Evolutionary conservation across 1,284 basidiomycete species (phyloP).

Genomic region (Cystobasidium slooffiae): DNA sequence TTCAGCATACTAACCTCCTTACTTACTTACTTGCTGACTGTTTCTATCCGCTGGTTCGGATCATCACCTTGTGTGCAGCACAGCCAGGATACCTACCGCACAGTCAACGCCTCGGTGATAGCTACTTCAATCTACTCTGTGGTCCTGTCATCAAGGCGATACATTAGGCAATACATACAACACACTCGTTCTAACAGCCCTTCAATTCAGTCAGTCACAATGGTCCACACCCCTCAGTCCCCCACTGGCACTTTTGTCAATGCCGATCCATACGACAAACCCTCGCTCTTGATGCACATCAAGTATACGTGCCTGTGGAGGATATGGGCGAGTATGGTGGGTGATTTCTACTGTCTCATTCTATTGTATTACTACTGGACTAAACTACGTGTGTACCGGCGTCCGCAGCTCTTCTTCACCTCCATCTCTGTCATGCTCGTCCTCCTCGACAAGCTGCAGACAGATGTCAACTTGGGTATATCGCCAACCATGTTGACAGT

Average conservation of each 20-base stretch:
- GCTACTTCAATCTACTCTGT: too few relatives aligned
- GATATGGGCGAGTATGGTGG: slow-evolving; percentile 37
- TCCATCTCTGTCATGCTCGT: slow-evolving; percentile 28
- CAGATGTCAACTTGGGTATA: slow-evolving; percentile 29
- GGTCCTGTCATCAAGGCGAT: too few relatives aligned
- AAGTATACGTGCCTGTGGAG: slow-evolving; percentile 35
- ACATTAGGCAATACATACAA: too few relatives aligned
- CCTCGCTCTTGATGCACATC: slow-evolving; percentile 22
- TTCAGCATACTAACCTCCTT: too few relatives aligned
- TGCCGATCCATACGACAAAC: slow-evolving; percentile 28
- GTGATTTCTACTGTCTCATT: background rate
- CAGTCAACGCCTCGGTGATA: too few relatives aligned
- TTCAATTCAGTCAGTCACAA: background rate
- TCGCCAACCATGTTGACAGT: slow-evolving; percentile 40
- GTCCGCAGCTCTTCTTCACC: slow-evolving; percentile 37
- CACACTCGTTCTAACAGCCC: too few relatives aligned
- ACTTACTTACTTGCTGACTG: too few relatives aligned
- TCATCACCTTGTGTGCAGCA: too few relatives aligned
- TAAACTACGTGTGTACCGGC: background rate
- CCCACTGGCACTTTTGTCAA: slow-evolving; percentile 10
- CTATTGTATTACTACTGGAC: background rate
- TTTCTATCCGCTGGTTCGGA: too few relatives aligned
- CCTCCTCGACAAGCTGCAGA: slow-evolving; percentile 9
- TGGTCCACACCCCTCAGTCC: background rate
- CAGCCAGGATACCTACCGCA: too few relatives aligned